Conservation (phyloP, 768 basidiomycete species). For the Trametes sanguinea region DNA sequence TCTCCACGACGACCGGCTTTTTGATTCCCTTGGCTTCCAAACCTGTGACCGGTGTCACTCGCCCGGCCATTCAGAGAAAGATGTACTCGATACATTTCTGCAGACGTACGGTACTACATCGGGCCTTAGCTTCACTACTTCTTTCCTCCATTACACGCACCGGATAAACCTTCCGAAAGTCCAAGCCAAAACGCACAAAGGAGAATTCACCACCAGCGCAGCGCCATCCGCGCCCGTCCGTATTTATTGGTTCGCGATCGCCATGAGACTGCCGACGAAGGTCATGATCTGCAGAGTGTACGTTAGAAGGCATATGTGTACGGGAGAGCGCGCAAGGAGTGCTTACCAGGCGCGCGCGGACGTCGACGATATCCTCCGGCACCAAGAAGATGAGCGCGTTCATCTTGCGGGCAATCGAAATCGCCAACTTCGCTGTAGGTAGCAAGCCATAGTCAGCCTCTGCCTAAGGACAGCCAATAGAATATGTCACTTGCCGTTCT, state of each 20-base stretch:
- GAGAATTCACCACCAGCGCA: not conserved
- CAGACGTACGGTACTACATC: conserved; percentile 18
- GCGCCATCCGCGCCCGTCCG: not conserved
- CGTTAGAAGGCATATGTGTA: not conserved
- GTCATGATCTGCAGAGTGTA: conserved; percentile 72
- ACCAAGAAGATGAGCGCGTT: conserved; percentile 95
- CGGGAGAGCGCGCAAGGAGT: not conserved
- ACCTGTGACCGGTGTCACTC: too few relatives aligned
- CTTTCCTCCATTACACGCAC: conserved; percentile 10
- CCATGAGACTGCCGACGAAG: conserved; percentile 92
- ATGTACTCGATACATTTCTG: conserved; percentile 17
- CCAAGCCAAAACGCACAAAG: conserved; percentile 3
- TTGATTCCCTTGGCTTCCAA: too few relatives aligned
- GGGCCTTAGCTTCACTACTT: conserved; percentile 5
- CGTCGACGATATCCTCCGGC: conserved; percentile 95
- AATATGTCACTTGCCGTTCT: conserved; percentile 69
- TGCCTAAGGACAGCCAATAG: not conserved
- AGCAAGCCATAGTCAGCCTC: not conserved
- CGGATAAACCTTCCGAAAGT: conserved; percentile 9
- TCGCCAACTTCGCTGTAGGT: conserved; percentile 87
- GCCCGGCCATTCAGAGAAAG: too few relatives aligned
- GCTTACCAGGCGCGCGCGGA: conserved; percentile 85
- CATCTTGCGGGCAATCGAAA: conserved; percentile 98
- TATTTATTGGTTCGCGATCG: conserved; percentile 20
- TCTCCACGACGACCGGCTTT: too few relatives aligned